Evolutionary conservation across 2,329 filamentous ascomycete genomes (phyloP).

Genomic region (Diaporthe ilicicola): DNA sequence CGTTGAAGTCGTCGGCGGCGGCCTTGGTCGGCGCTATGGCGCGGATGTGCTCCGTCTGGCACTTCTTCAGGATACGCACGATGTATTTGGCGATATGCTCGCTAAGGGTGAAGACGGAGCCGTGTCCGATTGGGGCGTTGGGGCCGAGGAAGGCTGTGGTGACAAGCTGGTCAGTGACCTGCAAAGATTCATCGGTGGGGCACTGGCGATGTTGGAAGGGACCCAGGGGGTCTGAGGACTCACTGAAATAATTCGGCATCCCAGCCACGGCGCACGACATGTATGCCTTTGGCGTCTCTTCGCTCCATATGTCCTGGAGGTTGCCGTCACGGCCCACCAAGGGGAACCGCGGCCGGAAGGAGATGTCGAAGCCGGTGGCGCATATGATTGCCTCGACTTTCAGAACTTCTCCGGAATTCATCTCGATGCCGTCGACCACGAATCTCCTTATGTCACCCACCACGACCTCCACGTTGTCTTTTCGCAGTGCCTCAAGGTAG

Average conservation of each 20-base stretch:
- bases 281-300: slow-evolving; percentile 56
- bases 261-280: slow-evolving; percentile 61
- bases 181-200: background rate
- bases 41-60: slow-evolving; percentile 59
- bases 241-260: slow-evolving; percentile 65
- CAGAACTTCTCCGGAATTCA: slow-evolving; percentile 56
- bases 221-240: slow-evolving; percentile 37
- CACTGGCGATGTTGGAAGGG: background rate
- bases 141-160: slow-evolving; percentile 58
- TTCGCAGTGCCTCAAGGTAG: slow-evolving; percentile 56
- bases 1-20: slow-evolving; percentile 60
- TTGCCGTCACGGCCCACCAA: slow-evolving; percentile 59
- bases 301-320: slow-evolving; percentile 57
- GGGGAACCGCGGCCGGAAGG: slow-evolving; percentile 61
- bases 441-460: slow-evolving; percentile 55
- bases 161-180: slow-evolving; percentile 12
- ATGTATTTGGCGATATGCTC: slow-evolving; percentile 63
- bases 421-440: slow-evolving; percentile 56
- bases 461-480: slow-evolving; percentile 58
- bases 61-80: slow-evolving; percentile 56
- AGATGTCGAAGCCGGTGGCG: slow-evolving; percentile 66
- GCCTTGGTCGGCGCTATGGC: slow-evolving; percentile 54
- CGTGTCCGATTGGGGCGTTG: slow-evolving; percentile 59
- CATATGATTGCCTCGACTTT: slow-evolving; percentile 65
- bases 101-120: slow-evolving; percentile 59